phyloP scores from a whole-genome alignment of 2,329 filamentous ascomycete genomes.

The Colletotrichum lini region DNA sequence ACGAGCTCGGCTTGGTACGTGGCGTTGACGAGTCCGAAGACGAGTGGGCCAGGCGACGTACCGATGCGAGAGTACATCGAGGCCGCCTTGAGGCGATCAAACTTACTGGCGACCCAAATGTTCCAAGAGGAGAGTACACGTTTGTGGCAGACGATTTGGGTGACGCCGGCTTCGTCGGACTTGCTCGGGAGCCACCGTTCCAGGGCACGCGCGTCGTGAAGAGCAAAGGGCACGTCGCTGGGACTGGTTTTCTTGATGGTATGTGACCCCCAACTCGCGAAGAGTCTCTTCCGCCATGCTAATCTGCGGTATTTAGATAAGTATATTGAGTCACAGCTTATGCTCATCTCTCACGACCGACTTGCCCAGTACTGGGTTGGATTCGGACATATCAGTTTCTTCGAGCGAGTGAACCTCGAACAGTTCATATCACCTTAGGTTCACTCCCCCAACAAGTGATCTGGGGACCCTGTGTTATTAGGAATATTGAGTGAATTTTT shows the following conservation, averaged over 20 bases:
- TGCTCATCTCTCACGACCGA: slow-evolving; percentile 82
- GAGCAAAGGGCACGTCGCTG: slow-evolving; percentile 84
- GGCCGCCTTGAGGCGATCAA: slow-evolving; percentile 88
- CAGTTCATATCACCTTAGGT: slow-evolving; percentile 55
- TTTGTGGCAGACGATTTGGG: slow-evolving; percentile 87
- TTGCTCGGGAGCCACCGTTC: slow-evolving; percentile 78
- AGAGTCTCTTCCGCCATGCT: neutral
- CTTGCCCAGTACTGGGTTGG: slow-evolving; percentile 87
- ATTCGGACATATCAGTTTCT: slow-evolving; percentile 73
- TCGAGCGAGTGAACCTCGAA: slow-evolving; percentile 72
- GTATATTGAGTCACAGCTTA: slow-evolving; percentile 82
- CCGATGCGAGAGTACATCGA: slow-evolving; percentile 66
- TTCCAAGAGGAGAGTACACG: slow-evolving; percentile 87
- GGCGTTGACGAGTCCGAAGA: slow-evolving; percentile 59
- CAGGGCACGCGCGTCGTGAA: slow-evolving; percentile 80
- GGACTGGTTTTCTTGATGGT: slow-evolving; percentile 80
- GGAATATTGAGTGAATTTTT: neutral
- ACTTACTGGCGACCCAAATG: slow-evolving; percentile 90
- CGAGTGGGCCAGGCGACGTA: slow-evolving; percentile 61
- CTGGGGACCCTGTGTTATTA: neutral
- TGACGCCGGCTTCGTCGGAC: slow-evolving; percentile 72
- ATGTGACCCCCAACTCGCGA: slow-evolving; percentile 50
- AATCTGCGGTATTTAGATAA: slow-evolving; percentile 66
- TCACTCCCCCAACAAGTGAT: neutral
- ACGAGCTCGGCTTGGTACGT: slow-evolving; percentile 58